Evolutionary conservation across 1,139 yeast genomes (phyloP), one percentile per base, ranked within the genome.

Genomic region (Taphrina flavorubra): DNA sequence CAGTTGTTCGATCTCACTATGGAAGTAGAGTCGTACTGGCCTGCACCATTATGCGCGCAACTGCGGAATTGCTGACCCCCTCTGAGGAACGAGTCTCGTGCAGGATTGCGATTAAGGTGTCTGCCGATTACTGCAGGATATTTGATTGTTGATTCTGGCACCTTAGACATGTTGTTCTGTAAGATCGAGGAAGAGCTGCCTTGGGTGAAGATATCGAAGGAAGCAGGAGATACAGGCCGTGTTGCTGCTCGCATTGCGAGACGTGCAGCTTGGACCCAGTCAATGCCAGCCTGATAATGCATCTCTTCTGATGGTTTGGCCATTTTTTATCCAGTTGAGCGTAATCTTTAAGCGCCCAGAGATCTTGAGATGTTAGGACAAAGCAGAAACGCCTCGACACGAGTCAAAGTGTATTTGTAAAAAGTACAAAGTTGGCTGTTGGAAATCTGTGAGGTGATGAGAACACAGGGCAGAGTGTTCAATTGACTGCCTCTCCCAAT

Each of bases 21-120:
- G 5, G 47, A 7, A 11, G 36, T n/a, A 53, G 39, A n/a, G 13
- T 34, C 49, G 3, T 37, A 56, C 60, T n/a, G 36, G 14, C 49
- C 20, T 31, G 11, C 42, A 7, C 44, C 39, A 40, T 40, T 40
- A 25, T 40, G 60, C 18, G 51, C 46, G 42, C 34, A 18, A 31
- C 46, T 25, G 18, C 55, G 31, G 25, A 63, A 63, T 25, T 63
- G 67, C 42, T 46, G 10, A 13, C 67, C 67, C 18, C 67, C 67
- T 36, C 67, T 42, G 31, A 63, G 46, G 55, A 63, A 63, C 46
- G 67, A 63, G 56, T 63, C 67, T n/a, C 67, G 42, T 36, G 55
- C 36, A 3, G 67, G 61, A 44, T 47, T 31, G n/a, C 67, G 61
- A 13, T 55, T 44, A 3, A 16, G 39, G n/a, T 51, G 61, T 37